Base-by-base conservation (phyloP, 352 stramenopile genomes). In the Phytophthora cactorum region DNA sequence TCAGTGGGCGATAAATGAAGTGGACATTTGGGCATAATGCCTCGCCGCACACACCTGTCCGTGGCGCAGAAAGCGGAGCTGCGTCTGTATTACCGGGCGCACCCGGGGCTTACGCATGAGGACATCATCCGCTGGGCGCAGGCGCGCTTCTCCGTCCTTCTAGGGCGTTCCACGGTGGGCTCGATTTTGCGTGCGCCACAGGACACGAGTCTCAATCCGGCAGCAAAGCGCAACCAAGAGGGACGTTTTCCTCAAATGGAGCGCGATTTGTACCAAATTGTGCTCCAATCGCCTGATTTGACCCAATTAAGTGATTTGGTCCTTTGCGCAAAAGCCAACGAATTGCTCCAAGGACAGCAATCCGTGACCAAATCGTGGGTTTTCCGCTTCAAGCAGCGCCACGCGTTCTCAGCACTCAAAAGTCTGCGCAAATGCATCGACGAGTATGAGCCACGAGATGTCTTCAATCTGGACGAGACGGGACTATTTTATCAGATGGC, bases 281-380 rank as follows among this genome's bases (percentile, higher is more conserved):
- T 68, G 45, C 52, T 68, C 12, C 34, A 31, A 5, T 44, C 61
- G 2, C 52, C 52, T n/a, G 53, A 68, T 62, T 32, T 63, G 11
- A 29, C 36, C 25, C 52, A 50, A 29, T 45, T 68, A 53, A 63
- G 28, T 38, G 61, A 68, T 22, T 41, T 58, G n/a, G 39, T 56
- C 3, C 27, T 68, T 27, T 68, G 52, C 17, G 28, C 49, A 38
- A 68, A 68, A 59, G 52, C 61, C 27, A 68, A 68, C 45, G 61
- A 29, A 43, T 52, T 68, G 46, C 53, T 68, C 28, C 45, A 51
- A 41, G 61, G 52, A 4, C 15, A 38, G 1, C 32, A 63, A 46
- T 58, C 61, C 6, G 61, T 68, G 52, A 63, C 52, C 27, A 68
- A 68, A 52, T 68, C 61, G 45, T 68, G 61, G 61, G 52, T 68